Conservation (phyloP, 305 asterid genomes). For the Nicotiana rustica region DNA sequence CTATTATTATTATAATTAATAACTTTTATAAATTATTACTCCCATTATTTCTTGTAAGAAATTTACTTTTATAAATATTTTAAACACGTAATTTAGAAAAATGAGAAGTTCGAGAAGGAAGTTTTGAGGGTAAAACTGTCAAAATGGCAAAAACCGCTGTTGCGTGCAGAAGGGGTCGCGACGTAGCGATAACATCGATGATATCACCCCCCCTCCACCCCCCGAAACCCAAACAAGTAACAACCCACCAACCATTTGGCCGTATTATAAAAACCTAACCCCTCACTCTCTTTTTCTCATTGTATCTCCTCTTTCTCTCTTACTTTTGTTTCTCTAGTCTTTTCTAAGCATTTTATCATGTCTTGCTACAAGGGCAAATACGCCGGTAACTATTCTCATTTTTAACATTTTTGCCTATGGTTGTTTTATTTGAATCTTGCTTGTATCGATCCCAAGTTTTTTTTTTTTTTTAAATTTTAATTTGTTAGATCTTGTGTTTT, state of each 20-base stretch:
- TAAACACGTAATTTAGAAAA: too few relatives aligned
- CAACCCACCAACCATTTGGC: not conserved
- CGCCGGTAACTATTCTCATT: slow-evolving; percentile 45
- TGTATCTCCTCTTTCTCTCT: not conserved
- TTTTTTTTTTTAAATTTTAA: too few relatives aligned
- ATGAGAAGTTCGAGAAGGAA: too few relatives aligned
- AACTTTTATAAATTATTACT: too few relatives aligned
- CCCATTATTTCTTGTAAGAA: too few relatives aligned
- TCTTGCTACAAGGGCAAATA: slow-evolving; percentile 64
- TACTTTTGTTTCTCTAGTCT: not conserved
- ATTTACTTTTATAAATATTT: too few relatives aligned
- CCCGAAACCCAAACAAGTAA: too few relatives aligned
- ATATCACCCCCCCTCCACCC: not conserved
- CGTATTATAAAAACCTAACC: slow-evolving; percentile 18
- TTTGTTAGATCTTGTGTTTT: slow-evolving; percentile 19
- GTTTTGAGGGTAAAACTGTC: slow-evolving; percentile 25
- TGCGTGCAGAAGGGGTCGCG: slow-evolving; percentile 41
- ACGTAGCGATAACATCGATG: slow-evolving; percentile 32
- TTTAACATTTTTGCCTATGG: too few relatives aligned
- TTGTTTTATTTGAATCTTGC: slow-evolving; percentile 2
- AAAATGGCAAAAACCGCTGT: not conserved
- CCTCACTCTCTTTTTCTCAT: not conserved
- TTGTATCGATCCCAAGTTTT: not conserved
- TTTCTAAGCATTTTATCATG: slow-evolving; percentile 37
- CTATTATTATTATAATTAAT: too few relatives aligned